Evolutionary conservation across 2,329 filamentous ascomycete species (phyloP), one percentile per base, ranked within the genome.

Genomic region (Neocucurbitaria cava): DNA sequence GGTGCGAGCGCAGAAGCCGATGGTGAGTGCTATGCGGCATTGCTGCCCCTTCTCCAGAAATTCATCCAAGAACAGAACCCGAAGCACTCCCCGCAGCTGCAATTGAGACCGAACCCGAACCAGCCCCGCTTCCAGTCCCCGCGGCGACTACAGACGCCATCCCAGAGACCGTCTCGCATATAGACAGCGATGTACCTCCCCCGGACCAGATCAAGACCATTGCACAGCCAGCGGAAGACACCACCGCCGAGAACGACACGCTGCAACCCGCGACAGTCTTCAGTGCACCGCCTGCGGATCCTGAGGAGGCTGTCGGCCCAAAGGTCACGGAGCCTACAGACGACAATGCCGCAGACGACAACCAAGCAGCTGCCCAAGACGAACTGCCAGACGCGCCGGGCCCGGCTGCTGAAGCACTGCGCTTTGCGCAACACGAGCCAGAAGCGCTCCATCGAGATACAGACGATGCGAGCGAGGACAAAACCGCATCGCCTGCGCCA

Each of bases 351-450:
- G 56, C 50, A 30, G 49, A 38, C 8, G 48, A 60, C 3, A 48
- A 54, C 11, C 45, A 56, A 30, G 40, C 47, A 3, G 7, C 31
- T 15, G 51, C 52, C 24, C 18, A 56, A 24, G 55, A 55, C n/a
- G 54, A 56, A 44, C 43, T 65, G 6, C 64, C 61, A 42, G 58
- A 65, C 42, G 61, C 61, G 21, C 63, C 60, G 10, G 65, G 61
- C n/a, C 65, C 63, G 4, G 63, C 65, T 50, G 63, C 65, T 31
- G 64, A 69, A 44, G 59, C 62, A 36, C 20, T 66, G 52, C 62
- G 56, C 13, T 42, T 62, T 38, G 55, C 49, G 24, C 49, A 47
- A 17, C 55, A 54, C 17, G 46, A 54, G 3, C 24, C 49, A n/a
- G 54, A 57, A 15, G 17, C 28, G 23, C 18, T 42, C 8, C 24